phyloP scores from a whole-genome alignment of 2,329 filamentous ascomycete genomes.

The Colletotrichum sp. region DNA sequence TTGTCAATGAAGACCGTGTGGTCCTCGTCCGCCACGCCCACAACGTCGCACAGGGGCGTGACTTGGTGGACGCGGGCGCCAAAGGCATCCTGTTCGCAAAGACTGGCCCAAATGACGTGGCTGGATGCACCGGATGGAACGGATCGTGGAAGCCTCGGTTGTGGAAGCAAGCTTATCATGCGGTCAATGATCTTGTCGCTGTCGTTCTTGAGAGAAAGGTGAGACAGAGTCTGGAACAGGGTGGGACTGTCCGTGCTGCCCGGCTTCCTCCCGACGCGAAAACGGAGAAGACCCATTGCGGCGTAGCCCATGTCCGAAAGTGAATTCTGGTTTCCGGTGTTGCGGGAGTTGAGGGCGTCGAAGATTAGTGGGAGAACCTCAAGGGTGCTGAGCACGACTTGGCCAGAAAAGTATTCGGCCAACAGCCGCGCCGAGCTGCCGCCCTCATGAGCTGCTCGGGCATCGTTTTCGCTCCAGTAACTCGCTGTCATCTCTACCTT shows the following conservation, averaged over 20 bases:
- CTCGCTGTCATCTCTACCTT: neutral
- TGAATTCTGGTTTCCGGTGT: neutral
- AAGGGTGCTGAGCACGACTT: neutral
- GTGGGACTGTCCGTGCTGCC: neutral
- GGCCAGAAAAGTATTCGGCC: neutral
- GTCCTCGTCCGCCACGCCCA: neutral
- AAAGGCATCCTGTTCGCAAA: neutral
- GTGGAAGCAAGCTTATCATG: neutral
- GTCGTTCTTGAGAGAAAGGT: neutral
- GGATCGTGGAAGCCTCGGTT: fast-evolving
- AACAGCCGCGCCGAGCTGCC: neutral
- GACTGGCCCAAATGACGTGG: neutral
- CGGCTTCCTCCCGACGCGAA: neutral
- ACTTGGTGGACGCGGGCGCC: neutral
- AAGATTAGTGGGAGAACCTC: neutral
- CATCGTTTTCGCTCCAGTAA: neutral
- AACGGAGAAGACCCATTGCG: neutral
- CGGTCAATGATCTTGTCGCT: neutral
- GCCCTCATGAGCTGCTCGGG: neutral
- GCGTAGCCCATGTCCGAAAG: neutral
- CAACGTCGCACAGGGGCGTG: neutral
- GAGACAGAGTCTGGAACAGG: neutral
- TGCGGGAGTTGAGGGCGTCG: neutral
- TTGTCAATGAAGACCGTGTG: neutral
- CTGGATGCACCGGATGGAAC: neutral